Evolutionary conservation across 371 early-diverging fungal species (phyloP).

Genomic region (Circinella umbellata): DNA sequence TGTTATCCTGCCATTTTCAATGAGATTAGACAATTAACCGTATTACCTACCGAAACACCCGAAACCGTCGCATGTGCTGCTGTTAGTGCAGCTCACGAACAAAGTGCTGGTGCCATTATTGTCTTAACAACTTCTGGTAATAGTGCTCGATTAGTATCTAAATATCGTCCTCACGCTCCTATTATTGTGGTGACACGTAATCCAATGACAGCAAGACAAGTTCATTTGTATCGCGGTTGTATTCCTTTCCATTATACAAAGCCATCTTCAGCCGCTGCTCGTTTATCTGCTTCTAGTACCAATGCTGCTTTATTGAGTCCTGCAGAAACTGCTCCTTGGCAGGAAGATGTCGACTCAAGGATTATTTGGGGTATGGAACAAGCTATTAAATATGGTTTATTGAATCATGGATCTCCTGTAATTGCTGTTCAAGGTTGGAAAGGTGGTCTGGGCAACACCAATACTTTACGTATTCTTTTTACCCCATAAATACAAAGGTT

Average conservation of each 20-base stretch:
- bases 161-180: constrained; percentile 94
- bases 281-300: constrained; percentile 19
- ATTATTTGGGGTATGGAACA: constrained; percentile 82
- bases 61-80: constrained; percentile 96
- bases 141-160: constrained; percentile 91
- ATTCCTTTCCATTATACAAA: constrained; percentile 87
- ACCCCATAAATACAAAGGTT: constrained; percentile 27
- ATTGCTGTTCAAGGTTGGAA: constrained; percentile 78
- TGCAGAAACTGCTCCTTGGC: constrained; percentile 70
- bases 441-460: constrained; percentile 81
- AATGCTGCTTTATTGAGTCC: constrained; percentile 43
- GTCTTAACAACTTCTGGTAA: constrained; percentile 82
- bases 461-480: constrained; percentile 79
- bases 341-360: constrained; percentile 84
- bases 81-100: constrained; percentile 87
- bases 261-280: constrained; percentile 44
- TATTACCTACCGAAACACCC: constrained; percentile 79
- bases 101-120: constrained; percentile 87
- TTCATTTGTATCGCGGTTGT: constrained; percentile 89
- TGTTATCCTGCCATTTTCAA: constrained; percentile 82
- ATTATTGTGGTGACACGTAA: constrained; percentile 92
- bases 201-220: constrained; percentile 84
- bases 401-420: constrained; percentile 64
- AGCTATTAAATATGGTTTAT: constrained; percentile 62
- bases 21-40: constrained; percentile 78